A percentile compares a stretch with the other conserved stretches of the same genome.
Conservation (phyloP, 805 yeast species). For the Spathaspora girioi region DNA sequence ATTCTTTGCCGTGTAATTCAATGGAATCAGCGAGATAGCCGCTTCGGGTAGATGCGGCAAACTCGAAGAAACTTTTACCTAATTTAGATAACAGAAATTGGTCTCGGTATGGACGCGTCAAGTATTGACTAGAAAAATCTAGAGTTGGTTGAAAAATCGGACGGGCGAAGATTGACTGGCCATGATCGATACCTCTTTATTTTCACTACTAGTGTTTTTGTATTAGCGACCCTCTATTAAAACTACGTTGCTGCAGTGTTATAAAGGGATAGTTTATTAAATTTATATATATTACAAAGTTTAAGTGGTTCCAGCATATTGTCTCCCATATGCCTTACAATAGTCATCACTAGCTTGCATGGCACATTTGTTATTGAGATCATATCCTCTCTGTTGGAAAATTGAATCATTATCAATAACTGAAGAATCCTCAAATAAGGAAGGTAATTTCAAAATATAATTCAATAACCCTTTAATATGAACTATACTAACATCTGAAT, state of each 20-base stretch:
- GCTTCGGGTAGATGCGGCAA: background rate
- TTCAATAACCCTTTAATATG: slow-evolving; percentile 31
- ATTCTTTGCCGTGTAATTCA: background rate
- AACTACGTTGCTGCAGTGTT: too few species aligned
- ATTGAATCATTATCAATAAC: slow-evolving; percentile 1
- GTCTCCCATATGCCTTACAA: slow-evolving; percentile 26
- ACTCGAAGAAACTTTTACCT: background rate
- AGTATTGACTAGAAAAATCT: too few species aligned
- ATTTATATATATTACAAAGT: background rate
- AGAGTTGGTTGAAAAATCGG: too few species aligned
- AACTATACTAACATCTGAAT: slow-evolving; percentile 30
- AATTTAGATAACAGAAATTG: too few species aligned
- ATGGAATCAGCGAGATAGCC: background rate
- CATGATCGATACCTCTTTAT: too few species aligned
- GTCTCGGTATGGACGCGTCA: too few species aligned
- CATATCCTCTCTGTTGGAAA: slow-evolving; percentile 9
- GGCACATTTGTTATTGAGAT: slow-evolving; percentile 29
- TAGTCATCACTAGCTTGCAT: slow-evolving; percentile 21
- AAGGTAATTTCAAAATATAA: slow-evolving; percentile 7
- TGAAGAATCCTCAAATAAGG: slow-evolving; percentile 4
- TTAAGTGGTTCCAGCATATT: background rate
- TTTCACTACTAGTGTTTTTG: too few species aligned
- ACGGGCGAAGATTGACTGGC: too few species aligned
- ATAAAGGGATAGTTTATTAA: too few species aligned
- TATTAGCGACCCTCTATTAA: too few species aligned